Percentiles rank a stretch among this genome's conserved stretches.
These are phyloP conservation scores for Clonostachys sp. DNA, from an alignment of 2,329 filamentous ascomycete species.

Conservation along the genomic window DNA sequence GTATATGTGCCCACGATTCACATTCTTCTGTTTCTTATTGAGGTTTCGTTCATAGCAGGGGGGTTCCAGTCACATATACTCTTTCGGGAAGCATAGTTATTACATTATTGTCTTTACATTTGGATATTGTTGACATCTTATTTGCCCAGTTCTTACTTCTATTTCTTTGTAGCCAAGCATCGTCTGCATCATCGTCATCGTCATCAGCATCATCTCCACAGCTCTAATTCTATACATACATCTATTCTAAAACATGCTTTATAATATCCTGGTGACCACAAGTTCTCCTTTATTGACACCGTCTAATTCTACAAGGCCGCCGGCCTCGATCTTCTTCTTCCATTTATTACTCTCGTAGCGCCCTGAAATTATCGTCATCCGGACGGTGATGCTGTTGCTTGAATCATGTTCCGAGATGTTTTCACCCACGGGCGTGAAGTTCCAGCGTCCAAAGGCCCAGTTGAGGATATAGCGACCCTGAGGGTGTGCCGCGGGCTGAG, in stretches of 20 bases:
- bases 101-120: too few species aligned
- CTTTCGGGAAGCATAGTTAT: too few species aligned
- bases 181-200: too few species aligned
- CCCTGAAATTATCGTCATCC: constrained; percentile 74
- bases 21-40: too few species aligned
- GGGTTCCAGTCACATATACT: too few species aligned
- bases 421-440: constrained; percentile 60
- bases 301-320: constrained; percentile 46
- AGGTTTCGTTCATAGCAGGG: too few species aligned
- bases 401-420: constrained; percentile 45
- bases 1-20: background rate
- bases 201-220: too few species aligned
- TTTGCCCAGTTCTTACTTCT: background rate
- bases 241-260: constrained; percentile 11
- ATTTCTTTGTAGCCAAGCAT: background rate
- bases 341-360: constrained; percentile 71
- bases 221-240: background rate
- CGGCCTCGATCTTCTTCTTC: constrained; percentile 66
- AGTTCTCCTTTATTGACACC: constrained; percentile 40
- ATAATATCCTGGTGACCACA: constrained; percentile 45
- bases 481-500: constrained; percentile 22
- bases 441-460: constrained; percentile 97
- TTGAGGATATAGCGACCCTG: constrained; percentile 77
- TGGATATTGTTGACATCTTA: background rate
- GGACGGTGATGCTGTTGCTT: constrained; percentile 49